phyloP scores from a whole-genome alignment of 192 early-diverging fungal species.

The Entrophospora sp. region DNA sequence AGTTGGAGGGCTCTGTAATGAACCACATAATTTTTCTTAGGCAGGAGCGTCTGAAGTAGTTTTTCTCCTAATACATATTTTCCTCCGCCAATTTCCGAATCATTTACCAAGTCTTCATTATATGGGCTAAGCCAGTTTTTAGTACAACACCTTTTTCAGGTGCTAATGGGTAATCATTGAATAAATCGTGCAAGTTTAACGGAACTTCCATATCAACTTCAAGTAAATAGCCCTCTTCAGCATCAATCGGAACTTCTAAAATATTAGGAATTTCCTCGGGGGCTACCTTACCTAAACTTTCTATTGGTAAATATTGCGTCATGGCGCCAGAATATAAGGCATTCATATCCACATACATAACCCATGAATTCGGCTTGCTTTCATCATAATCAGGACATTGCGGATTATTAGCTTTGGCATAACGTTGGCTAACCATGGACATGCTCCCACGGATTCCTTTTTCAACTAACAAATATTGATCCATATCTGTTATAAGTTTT shows the following conservation, averaged over 20 bases:
- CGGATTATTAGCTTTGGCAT: slow-evolving; percentile 9
- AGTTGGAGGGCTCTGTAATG: neutral
- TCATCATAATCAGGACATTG: slow-evolving; percentile 11
- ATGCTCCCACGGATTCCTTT: neutral
- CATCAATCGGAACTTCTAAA: neutral
- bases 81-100: neutral
- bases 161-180: neutral
- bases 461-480: neutral
- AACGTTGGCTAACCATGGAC: slow-evolving; percentile 7
- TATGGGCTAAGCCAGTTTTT: slow-evolving; percentile 11
- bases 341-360: slow-evolving; percentile 14
- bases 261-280: slow-evolving; percentile 5
- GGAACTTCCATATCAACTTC: slow-evolving; percentile 16
- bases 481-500: slow-evolving; percentile 9
- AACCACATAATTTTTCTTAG: slow-evolving; percentile 10
- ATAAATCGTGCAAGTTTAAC: slow-evolving; percentile 4
- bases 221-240: neutral
- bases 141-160: slow-evolving; percentile 5
- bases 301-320: slow-evolving; percentile 11
- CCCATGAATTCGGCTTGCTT: neutral
- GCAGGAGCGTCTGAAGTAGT: neutral
- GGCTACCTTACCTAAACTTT: slow-evolving; percentile 8
- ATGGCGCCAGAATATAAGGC: slow-evolving; percentile 15
- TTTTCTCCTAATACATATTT: slow-evolving; percentile 11
- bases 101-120: slow-evolving; percentile 10